These are phyloP conservation scores for Penicillium malachiteum DNA, from an alignment of 495 filamentous ascomycete genomes.

Conservation along the genomic window DNA sequence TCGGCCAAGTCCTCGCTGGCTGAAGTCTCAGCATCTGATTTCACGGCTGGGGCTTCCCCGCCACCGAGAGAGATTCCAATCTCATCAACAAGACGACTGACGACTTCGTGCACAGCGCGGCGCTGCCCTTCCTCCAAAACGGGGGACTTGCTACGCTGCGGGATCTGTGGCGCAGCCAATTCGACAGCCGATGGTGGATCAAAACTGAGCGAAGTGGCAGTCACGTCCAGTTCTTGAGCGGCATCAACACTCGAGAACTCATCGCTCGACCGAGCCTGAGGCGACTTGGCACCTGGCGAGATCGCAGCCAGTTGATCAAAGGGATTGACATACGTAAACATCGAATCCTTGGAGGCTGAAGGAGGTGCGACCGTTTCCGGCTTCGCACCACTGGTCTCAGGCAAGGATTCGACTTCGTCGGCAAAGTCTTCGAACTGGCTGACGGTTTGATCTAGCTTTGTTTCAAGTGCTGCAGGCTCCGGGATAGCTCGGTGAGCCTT, in stretches of 20 bases:
- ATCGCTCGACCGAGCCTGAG: conserved; percentile 39
- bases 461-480: neutral
- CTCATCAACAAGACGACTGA: conserved; percentile 64
- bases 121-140: conserved; percentile 40
- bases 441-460: conserved; percentile 2
- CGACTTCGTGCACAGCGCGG: conserved; percentile 70
- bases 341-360: conserved; percentile 38
- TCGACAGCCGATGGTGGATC: conserved; percentile 13
- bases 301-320: conserved; percentile 74
- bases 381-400: conserved; percentile 18
- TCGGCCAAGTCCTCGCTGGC: conserved; percentile 33
- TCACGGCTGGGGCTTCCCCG: conserved; percentile 54
- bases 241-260: conserved; percentile 37
- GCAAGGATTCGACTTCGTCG: conserved; percentile 16
- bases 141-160: conserved; percentile 35
- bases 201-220: conserved; percentile 21
- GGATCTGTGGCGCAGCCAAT: conserved; percentile 1
- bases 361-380: conserved; percentile 32
- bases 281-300: conserved; percentile 58
- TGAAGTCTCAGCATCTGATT: conserved; percentile 26
- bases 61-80: conserved; percentile 69
- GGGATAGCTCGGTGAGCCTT: conserved; percentile 5
- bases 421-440: conserved; percentile 14
- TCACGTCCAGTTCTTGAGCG: conserved; percentile 21
- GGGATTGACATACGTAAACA: conserved; percentile 78